Evolutionary conservation across 768 basidiomycete species (phyloP), one percentile per base, ranked within the genome.

Genomic region (Suillus occidentalis): DNA sequence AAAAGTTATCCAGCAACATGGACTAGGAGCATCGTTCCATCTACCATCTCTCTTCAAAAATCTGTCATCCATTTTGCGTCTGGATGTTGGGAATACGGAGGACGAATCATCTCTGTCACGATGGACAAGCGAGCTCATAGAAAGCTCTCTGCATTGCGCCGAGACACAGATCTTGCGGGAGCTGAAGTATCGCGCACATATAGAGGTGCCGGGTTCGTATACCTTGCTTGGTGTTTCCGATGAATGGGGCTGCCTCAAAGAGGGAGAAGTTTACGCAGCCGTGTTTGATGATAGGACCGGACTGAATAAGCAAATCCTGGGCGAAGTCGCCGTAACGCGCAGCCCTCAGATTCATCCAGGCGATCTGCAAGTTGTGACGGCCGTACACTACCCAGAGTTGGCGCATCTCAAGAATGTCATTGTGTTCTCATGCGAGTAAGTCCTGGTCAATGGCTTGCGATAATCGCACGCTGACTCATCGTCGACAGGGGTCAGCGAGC

Each of bases 281-380:
- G 72, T 78, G 0, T 60, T 67, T 7, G 79, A 81, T 62, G 76
- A 77, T 28, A 74, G 73, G 57, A 75, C 40, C 1, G 65, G 65
- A 34, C 0, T 75, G 28, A 68, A 75, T 37, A 0, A 71, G 28
- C 65, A 70, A 43, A 74, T 83, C 39, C 72, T 72, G 9, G 84
- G 84, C 1, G 37, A 60, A 3, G 73, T 84, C 1, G 73, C 81
- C n/a, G 79, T 85, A 60, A 83, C 84, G 20, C 75, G 84, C 4
- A 82, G 81, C n/a, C 85, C 85, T 14, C 79, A 83, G 57, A 83
- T 85, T 61, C 85, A 86, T 62, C 84, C 84, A 6, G 84, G 84
- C 0, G 82, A 83, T 62, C 67, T 81, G 20, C 79, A 80, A 62
- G 67, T 75, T 4, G 83, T 82, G 20, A 74, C 63, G 12, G 84